A percentile compares a stretch with the other conserved stretches of the same genome.
Conservation (phyloP, 179 eudicot species). For the Gypsophila paniculata region DNA sequence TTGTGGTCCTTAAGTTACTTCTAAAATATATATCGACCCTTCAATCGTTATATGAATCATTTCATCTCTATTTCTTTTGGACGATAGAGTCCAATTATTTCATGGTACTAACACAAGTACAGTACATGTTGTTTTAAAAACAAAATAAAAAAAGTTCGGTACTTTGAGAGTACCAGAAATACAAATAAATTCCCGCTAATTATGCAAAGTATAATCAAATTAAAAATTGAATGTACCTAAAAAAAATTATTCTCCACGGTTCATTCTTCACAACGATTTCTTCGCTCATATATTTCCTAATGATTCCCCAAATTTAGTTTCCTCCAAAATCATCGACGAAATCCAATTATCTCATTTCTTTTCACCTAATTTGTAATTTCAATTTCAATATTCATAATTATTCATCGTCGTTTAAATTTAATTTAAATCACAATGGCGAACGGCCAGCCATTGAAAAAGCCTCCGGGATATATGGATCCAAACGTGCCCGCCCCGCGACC, state of each 20-base stretch:
- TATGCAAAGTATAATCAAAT: background rate
- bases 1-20: too few species aligned
- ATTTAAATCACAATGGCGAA: conserved; percentile 20
- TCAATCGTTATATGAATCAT: too few species aligned
- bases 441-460: conserved; percentile 22
- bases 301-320: background rate
- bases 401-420: background rate
- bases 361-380: background rate
- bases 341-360: background rate
- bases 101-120: too few species aligned
- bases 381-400: background rate
- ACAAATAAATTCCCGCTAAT: conserved; percentile 1
- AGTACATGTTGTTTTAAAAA: too few species aligned
- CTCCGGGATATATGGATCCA: conserved; percentile 28
- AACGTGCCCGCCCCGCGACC: background rate
- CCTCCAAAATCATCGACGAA: background rate
- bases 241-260: background rate
- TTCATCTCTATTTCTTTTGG: too few species aligned
- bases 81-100: too few species aligned
- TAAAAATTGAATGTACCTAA: background rate
- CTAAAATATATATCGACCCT: too few species aligned
- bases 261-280: conserved; percentile 9
- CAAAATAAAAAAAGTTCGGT: background rate
- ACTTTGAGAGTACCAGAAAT: background rate
- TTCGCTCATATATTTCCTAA: background rate